Evolutionary conservation across 2,329 filamentous ascomycete genomes (phyloP).

Genomic region (Aspergillus brasiliensis): DNA sequence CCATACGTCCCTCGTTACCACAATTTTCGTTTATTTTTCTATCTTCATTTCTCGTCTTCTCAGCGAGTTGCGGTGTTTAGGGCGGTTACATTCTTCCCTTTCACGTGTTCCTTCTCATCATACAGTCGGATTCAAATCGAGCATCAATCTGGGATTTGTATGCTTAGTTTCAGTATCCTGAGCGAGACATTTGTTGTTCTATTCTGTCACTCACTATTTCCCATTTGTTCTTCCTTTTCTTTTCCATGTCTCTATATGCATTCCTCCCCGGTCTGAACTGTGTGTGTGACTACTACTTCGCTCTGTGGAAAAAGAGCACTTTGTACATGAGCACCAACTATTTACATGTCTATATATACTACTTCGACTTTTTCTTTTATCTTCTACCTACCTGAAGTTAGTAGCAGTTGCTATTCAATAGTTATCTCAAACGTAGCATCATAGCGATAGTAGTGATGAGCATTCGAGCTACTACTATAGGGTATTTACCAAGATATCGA

Average conservation of each 20-base stretch:
- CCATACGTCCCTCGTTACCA: background rate
- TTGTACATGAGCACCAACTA: conserved; percentile 21
- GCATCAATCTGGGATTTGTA: conserved; percentile 5
- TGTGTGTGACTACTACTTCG: background rate
- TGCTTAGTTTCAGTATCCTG: conserved; percentile 1
- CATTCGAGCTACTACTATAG: no score
- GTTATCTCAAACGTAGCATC: no score
- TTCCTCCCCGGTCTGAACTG: background rate
- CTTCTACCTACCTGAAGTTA: background rate
- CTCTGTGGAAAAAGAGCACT: background rate
- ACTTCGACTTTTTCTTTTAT: background rate
- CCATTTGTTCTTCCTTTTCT: background rate
- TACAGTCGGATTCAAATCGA: background rate
- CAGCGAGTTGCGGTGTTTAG: background rate
- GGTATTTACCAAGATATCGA: no score
- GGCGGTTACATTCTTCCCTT: background rate
- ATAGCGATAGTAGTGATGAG: no score
- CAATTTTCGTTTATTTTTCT: background rate
- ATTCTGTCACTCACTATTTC: background rate
- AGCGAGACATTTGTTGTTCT: background rate
- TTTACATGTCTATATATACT: conserved; percentile 12
- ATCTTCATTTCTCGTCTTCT: background rate
- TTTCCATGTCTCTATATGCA: background rate
- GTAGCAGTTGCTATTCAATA: no score
- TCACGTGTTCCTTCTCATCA: background rate